Evolutionary conservation across 192 early-diverging fungal species (phyloP).

Genomic region (Backusella macrospora): DNA sequence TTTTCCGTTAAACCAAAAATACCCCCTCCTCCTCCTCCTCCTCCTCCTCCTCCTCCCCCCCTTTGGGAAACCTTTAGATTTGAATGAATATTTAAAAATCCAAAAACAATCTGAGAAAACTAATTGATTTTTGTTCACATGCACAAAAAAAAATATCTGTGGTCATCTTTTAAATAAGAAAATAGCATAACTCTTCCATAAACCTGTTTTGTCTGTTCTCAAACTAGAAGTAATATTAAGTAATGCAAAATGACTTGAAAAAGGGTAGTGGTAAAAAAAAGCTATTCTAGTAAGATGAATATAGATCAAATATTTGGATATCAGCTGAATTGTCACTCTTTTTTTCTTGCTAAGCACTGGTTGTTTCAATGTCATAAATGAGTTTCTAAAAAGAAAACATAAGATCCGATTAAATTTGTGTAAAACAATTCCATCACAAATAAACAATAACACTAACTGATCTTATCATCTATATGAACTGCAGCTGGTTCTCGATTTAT

Average conservation of each 20-base stretch:
- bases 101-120: slow-evolving; percentile 2
- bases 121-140: slow-evolving; percentile 1
- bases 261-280: neutral
- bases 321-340: slow-evolving; percentile 7
- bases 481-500: neutral
- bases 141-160: slow-evolving; percentile 10
- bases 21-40: neutral
- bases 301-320: slow-evolving; percentile 13
- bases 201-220: slow-evolving; percentile 10
- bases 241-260: slow-evolving; percentile 14
- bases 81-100: neutral
- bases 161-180: slow-evolving; percentile 6
- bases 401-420: neutral
- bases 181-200: neutral
- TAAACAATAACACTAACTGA: slow-evolving; percentile 12
- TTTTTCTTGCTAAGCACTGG: neutral
- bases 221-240: neutral
- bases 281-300: neutral
- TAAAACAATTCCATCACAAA: neutral
- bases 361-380: neutral
- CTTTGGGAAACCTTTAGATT: slow-evolving; percentile 11
- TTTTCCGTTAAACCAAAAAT: neutral
- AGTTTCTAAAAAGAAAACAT: neutral
- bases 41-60: neutral
- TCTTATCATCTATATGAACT: slow-evolving; percentile 2